These are phyloP conservation scores for Pycnococcus provasolii DNA, from an alignment of 139 green algal genomes.

Conservation along the genomic window DNA sequence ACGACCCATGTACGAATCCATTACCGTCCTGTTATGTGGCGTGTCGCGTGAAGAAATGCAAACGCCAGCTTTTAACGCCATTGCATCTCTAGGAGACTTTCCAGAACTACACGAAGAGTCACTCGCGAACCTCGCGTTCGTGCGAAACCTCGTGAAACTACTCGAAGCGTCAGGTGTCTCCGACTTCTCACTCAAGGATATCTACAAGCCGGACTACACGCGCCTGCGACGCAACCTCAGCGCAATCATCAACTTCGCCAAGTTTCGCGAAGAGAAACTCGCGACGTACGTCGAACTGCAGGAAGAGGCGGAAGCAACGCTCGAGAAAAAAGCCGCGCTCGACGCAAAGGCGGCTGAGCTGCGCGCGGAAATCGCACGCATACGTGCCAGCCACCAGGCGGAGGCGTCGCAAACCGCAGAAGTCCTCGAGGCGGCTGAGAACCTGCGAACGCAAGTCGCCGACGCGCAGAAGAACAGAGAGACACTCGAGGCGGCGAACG, in stretches of 20 bases:
- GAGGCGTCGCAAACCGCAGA: constrained; percentile 15
- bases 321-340: constrained; percentile 5
- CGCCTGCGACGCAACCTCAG: constrained; percentile 63
- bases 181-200: constrained; percentile 76
- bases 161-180: constrained; percentile 57
- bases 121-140: constrained; percentile 65
- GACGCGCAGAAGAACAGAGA: background rate
- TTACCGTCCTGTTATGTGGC: constrained; percentile 61
- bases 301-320: constrained; percentile 14
- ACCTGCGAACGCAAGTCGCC: background rate
- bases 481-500: background rate
- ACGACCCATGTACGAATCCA: constrained; percentile 55
- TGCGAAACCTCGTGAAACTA: constrained; percentile 49
- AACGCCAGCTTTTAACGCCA: constrained; percentile 69
- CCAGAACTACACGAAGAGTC: constrained; percentile 88
- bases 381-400: background rate
- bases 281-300: constrained; percentile 52
- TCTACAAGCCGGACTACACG: constrained; percentile 72
- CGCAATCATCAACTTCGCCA: constrained; percentile 91
- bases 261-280: constrained; percentile 85
- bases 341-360: background rate
- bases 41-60: constrained; percentile 73
- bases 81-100: constrained; percentile 62
- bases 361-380: too few relatives aligned
- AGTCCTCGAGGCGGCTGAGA: background rate